Evolutionary conservation across 331 rosid genomes (phyloP).

Genomic region (Rosa hybrid): DNA sequence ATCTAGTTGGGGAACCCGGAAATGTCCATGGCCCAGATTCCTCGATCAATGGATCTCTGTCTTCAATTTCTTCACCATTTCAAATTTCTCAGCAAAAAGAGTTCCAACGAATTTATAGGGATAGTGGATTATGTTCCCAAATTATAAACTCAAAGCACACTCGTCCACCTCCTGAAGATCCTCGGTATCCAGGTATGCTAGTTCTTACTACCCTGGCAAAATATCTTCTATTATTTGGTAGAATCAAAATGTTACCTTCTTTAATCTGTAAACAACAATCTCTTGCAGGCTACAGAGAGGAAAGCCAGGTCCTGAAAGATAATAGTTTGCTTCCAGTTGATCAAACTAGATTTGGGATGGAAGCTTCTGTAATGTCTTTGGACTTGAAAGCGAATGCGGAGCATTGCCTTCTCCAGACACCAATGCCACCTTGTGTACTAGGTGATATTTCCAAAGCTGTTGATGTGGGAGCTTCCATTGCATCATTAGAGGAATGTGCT

Average conservation of each 20-base stretch:
- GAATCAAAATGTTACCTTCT: background rate
- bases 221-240: constrained; percentile 3
- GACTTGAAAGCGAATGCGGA: constrained; percentile 44
- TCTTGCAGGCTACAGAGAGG: constrained; percentile 51
- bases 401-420: constrained; percentile 41
- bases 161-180: constrained; percentile 45
- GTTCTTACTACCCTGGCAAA: constrained; percentile 26
- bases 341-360: constrained; percentile 46
- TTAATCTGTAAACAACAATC: constrained; percentile 13
- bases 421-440: constrained; percentile 44
- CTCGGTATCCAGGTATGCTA: constrained; percentile 50
- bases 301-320: constrained; percentile 46
- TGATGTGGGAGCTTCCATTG: constrained; percentile 19
- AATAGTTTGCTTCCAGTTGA: constrained; percentile 42
- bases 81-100: constrained; percentile 79
- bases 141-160: constrained; percentile 35
- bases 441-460: constrained; percentile 44
- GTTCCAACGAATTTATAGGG: constrained; percentile 55
- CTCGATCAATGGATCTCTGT: constrained; percentile 73
- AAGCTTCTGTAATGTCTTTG: constrained; percentile 38
- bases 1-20: constrained; percentile 98
- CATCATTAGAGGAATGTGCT: constrained; percentile 38
- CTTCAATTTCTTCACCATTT: constrained; percentile 78
- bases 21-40: constrained; percentile 91
- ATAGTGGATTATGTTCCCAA: constrained; percentile 43